Base-by-base conservation (phyloP, 495 filamentous ascomycete genomes). In the Lasiosphaeria miniovina region DNA sequence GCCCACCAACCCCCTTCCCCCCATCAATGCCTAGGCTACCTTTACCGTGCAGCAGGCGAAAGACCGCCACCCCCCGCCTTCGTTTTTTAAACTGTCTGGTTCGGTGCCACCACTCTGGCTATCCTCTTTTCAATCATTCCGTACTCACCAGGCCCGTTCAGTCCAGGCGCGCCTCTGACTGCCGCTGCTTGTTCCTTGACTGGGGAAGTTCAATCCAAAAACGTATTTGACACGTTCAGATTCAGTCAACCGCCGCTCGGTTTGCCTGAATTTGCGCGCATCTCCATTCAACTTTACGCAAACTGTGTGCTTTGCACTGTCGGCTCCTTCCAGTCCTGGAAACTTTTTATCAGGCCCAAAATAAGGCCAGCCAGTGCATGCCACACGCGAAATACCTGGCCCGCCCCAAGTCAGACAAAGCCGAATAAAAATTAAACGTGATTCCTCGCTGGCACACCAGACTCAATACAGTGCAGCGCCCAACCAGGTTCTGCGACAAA, bases 61-160 rank as follows among this genome's bases (percentile, higher is more conserved):
- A 61, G 70, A 63, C 67, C 71, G 71, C 74, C 77, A 73, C 73
- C 73, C 74, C 78, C 74, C 73, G 74, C 71, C 70, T 74, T 73
- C 70, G 69, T 68, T 69, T 72, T 74, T 76, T 78, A 72, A 76
- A 71, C 67, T 71, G 69, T 72, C 72, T 74, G 73, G 69, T 72
- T 70, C 71, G 73, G 69, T 79, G 75, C 74, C 76, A 79, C 77
- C 74, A 75, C 72, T 34, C 74, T 79, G 75, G 72, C 77, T 80
- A 80, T 84, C 68, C 80, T 84, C 68, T 80, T 85, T 78, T 84
- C 79, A 78, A 76, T 70, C 72, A 80, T 83, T 74, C 80, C 80
- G 74, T 80, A 80, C 73, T 80, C 71, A 76, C 80, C 79, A 81
- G 80, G 72, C 80, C 79, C 73, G 71, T 81, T 82, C 78, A 75